Evolutionary conservation across 768 basidiomycete genomes (phyloP).

Genomic region (Suillus placidus): DNA sequence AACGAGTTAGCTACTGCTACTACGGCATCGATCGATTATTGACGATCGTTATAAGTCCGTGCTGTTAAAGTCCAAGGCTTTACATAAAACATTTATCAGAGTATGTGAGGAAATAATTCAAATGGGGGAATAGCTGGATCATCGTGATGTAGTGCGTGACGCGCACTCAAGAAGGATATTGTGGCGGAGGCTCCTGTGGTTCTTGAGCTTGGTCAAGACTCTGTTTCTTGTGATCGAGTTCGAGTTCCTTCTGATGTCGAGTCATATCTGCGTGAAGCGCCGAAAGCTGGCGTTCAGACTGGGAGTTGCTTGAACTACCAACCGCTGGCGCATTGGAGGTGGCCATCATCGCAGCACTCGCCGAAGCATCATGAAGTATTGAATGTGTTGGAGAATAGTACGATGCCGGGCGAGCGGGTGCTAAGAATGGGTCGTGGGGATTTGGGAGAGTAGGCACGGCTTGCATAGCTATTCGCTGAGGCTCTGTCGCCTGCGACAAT

Average conservation of each 20-base stretch:
- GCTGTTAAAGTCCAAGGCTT: neutral
- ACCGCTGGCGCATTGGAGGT: constrained; percentile 89
- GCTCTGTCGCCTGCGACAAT: constrained; percentile 4
- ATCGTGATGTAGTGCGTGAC: neutral
- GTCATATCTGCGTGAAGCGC: constrained; percentile 13
- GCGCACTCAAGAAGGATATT: constrained; percentile 10
- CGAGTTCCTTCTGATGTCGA: constrained; percentile 17
- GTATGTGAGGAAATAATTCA: neutral
- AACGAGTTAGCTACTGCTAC: neutral
- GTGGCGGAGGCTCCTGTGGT: constrained; percentile 12
- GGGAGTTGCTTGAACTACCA: constrained; percentile 45
- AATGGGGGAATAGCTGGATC: neutral
- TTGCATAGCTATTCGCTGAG: neutral
- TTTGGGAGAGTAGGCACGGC: constrained; percentile 8
- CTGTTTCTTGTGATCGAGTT: constrained; percentile 9
- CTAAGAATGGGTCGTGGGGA: constrained; percentile 15
- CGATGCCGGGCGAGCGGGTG: constrained; percentile 10
- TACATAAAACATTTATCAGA: neutral
- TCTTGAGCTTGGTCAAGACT: constrained; percentile 9
- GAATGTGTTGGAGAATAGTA: neutral
- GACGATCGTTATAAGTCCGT: neutral
- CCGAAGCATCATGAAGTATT: neutral
- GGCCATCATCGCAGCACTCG: constrained; percentile 1
- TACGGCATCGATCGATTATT: neutral
- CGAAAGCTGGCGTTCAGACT: constrained; percentile 7